Percentiles rank a stretch among this genome's conserved stretches.
These are phyloP conservation scores for Podospora fimiseda DNA, from an alignment of 495 filamentous ascomycete species.

Conservation along the genomic window DNA sequence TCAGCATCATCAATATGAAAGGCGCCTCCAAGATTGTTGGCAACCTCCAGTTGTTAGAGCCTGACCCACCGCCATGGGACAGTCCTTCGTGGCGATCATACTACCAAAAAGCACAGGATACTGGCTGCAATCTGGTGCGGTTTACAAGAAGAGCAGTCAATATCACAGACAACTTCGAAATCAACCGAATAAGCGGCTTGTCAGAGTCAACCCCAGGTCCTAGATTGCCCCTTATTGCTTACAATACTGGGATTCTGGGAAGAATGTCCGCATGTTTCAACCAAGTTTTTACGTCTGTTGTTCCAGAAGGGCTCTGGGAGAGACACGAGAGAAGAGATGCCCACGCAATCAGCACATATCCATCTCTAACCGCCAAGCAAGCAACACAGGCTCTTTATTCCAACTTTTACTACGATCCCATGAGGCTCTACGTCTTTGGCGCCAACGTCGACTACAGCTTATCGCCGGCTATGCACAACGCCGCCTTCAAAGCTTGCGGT, in stretches of 20 bases:
- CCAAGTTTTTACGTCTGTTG: constrained; percentile 57
- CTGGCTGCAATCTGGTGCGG: constrained; percentile 59
- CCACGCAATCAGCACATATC: constrained; percentile 8
- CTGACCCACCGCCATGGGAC: constrained; percentile 48
- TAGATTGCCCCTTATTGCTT: constrained; percentile 54
- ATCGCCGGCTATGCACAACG: constrained; percentile 71
- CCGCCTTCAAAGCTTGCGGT: constrained; percentile 59
- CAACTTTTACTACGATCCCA: constrained; percentile 50
- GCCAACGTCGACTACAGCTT: constrained; percentile 63
- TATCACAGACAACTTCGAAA: constrained; percentile 52
- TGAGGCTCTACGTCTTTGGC: constrained; percentile 66
- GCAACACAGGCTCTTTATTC: constrained; percentile 49
- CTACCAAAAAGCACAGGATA: constrained; percentile 49
- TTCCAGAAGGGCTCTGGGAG: constrained; percentile 45
- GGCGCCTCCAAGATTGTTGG: constrained; percentile 65
- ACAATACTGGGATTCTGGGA: constrained; percentile 58
- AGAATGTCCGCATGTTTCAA: constrained; percentile 63
- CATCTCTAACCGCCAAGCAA: constrained; percentile 53
- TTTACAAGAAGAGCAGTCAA: constrained; percentile 49
- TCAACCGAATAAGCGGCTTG: constrained; percentile 46
- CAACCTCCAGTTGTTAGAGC: constrained; percentile 38
- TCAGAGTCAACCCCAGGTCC: constrained; percentile 36
- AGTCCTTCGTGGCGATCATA: constrained; percentile 45
- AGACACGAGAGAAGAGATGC: constrained; percentile 11
- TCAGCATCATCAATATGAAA: constrained; percentile 43